A percentile compares a stretch with the other conserved stretches of the same genome.
These are phyloP conservation scores for Fraxinus nigra DNA, from an alignment of 305 asterid genomes.

Conservation along the genomic window DNA sequence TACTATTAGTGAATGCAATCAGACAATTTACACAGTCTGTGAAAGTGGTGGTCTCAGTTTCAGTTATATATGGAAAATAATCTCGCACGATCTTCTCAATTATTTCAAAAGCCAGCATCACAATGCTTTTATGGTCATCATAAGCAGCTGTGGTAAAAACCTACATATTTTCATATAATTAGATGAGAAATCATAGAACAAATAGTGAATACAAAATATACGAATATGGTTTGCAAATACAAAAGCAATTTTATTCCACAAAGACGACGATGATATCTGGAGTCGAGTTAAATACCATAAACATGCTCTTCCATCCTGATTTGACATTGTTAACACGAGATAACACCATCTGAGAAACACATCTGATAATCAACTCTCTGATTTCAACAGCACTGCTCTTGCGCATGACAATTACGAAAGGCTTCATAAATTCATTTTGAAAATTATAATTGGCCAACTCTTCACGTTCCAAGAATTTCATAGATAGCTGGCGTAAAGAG, in stretches of 20 bases:
- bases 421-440: constrained; percentile 99
- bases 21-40: constrained; percentile 97
- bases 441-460: constrained; percentile 98
- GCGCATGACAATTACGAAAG: constrained; percentile 98
- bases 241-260: constrained; percentile 8
- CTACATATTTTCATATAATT: constrained; percentile 41
- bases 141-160: constrained; percentile 99
- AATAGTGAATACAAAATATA: constrained; percentile 6
- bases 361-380: constrained; percentile 91
- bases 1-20: constrained; percentile 91
- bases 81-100: constrained; percentile 96
- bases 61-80: constrained; percentile 95
- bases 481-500: constrained; percentile 33
- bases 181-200: constrained; percentile 14
- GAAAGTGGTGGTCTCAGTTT: constrained; percentile 95
- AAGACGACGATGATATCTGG: constrained; percentile 21
- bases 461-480: constrained; percentile 98
- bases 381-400: constrained; percentile 98
- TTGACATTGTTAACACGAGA: constrained; percentile 94
- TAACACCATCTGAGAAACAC: constrained; percentile 95
- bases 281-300: constrained; percentile 65
- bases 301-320: constrained; percentile 99
- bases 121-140: constrained; percentile 95
- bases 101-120: constrained; percentile 88
- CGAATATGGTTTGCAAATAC: not conserved